Evolutionary conservation across 495 filamentous ascomycete genomes (phyloP), one percentile per base, ranked within the genome.

Genomic region (Polyplosphaeria fusca): DNA sequence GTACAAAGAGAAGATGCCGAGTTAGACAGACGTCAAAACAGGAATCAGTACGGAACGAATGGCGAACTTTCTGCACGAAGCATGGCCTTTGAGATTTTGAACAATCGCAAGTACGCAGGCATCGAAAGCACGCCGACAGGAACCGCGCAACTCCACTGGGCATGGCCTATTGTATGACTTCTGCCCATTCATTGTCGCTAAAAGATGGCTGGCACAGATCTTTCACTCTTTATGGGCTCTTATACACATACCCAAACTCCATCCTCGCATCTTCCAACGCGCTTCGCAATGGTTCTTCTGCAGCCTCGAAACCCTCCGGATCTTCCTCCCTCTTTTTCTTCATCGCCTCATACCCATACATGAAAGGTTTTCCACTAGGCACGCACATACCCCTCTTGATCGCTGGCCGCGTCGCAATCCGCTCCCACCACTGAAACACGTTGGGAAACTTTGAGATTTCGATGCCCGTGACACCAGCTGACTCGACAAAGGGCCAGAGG

Each of bases 401-500:
- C 45, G 66, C 65, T 18, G 66, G 65, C 41, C 66, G 38, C 26
- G 27, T 24, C 13, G 30, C 37, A 26, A 67, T 48, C 38, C 57
- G 32, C 47, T 61, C 42, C 65, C 52, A 61, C 66, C 66, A 68
- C 19, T 28, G 47, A 13, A 54, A 28, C 18, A 67, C 16, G 28
- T 67, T 58, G 11, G 65, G 47, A 35, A 61, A 68, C 25, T 51
- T 25, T 22, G 53, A 37, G 3, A 67, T 32, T 2, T 67, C 43
- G n/a, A 68, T 44, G 2, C 64, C 66, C 11, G 41, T 13, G 30
- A 63, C 58, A 32, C 27, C 38, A 13, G 32, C 52, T 3, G 49
- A 38, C 30, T 67, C 64, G 43, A 65, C 54, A 60, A 66, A 68
- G n/a, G 38, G 18, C 45, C 54, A 68, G 35, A 32, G 57, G 5